Evolutionary conservation across 1,139 yeast genomes (phyloP).

Genomic region (Kodamaea fungicola): DNA sequence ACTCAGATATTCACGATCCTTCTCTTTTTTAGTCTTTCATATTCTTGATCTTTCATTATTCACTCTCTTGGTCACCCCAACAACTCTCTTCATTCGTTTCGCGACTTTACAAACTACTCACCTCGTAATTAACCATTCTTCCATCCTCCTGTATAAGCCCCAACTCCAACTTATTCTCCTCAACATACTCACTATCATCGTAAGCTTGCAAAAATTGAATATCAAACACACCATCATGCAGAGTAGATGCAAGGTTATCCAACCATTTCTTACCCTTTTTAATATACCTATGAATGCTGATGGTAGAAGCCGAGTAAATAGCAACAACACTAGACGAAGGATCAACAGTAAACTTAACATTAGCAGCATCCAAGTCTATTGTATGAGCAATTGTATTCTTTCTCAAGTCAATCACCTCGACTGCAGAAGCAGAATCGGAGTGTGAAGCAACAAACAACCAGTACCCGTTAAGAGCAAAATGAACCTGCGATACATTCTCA

Average conservation of each 20-base stretch:
- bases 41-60: no score
- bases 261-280: slow-evolving; percentile 47
- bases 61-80: no score
- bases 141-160: slow-evolving; percentile 5
- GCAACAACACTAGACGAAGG: slow-evolving; percentile 41
- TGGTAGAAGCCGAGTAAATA: slow-evolving; percentile 15
- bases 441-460: slow-evolving; percentile 43
- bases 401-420: slow-evolving; percentile 59
- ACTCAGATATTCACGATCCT: no score
- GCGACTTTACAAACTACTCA: slow-evolving; percentile 1
- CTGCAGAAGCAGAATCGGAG: slow-evolving; percentile 15
- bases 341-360: slow-evolving; percentile 38
- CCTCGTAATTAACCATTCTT: slow-evolving; percentile 5
- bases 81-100: not conserved
- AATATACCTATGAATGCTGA: slow-evolving; percentile 31
- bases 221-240: slow-evolving; percentile 3
- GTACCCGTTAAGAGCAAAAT: slow-evolving; percentile 68
- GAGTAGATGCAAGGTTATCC: slow-evolving; percentile 7
- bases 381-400: slow-evolving; percentile 35
- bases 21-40: no score
- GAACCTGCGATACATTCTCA: slow-evolving; percentile 31
- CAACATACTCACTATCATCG: slow-evolving; percentile 8
- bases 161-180: slow-evolving; percentile 7
- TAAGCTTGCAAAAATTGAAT: slow-evolving; percentile 6
- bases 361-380: slow-evolving; percentile 15